Evolutionary conservation across 2,329 filamentous ascomycete species (phyloP).

Genomic region (Verticillium klebahnii): DNA sequence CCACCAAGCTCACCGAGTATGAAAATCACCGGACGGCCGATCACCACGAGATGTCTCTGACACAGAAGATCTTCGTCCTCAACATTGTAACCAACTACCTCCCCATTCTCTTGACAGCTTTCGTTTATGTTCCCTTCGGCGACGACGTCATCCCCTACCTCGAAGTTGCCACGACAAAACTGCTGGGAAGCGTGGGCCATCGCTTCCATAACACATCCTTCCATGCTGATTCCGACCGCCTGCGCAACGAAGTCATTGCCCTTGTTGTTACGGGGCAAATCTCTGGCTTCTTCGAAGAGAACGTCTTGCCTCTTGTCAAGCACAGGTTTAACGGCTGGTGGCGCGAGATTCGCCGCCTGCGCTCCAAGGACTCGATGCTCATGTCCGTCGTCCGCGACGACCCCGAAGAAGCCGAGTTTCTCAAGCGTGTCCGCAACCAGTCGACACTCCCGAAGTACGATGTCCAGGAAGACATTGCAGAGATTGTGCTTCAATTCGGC

Average conservation of each 20-base stretch:
- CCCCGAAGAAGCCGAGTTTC: conserved; percentile 59
- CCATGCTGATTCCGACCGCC: conserved; percentile 58
- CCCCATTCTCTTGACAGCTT: conserved; percentile 70
- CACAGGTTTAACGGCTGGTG: conserved; percentile 48
- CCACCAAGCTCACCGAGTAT: conserved; percentile 59
- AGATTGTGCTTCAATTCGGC: conserved; percentile 70
- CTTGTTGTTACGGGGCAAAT: conserved; percentile 70
- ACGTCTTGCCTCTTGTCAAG: conserved; percentile 65
- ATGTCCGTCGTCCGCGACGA: conserved; percentile 48
- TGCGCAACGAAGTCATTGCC: conserved; percentile 70
- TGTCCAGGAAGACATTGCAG: conserved; percentile 67
- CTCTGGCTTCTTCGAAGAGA: conserved; percentile 67
- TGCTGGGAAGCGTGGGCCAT: conserved; percentile 36
- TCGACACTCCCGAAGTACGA: conserved; percentile 66
- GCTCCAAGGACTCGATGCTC: conserved; percentile 30
- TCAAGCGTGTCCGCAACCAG: conserved; percentile 61
- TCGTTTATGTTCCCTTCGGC: conserved; percentile 75
- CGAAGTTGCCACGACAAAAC: conserved; percentile 51
- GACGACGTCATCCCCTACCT: conserved; percentile 63
- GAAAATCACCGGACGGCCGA: conserved; percentile 74
- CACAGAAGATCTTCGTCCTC: conserved; percentile 70
- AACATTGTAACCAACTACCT: conserved; percentile 80
- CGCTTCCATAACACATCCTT: conserved; percentile 53
- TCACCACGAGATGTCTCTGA: conserved; percentile 63
- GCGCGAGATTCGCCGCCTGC: conserved; percentile 28